A percentile compares a stretch with the other conserved stretches of the same genome.
Evolutionary conservation across 345 rosid genomes (phyloP).

Genomic region (Adansonia digitata): DNA sequence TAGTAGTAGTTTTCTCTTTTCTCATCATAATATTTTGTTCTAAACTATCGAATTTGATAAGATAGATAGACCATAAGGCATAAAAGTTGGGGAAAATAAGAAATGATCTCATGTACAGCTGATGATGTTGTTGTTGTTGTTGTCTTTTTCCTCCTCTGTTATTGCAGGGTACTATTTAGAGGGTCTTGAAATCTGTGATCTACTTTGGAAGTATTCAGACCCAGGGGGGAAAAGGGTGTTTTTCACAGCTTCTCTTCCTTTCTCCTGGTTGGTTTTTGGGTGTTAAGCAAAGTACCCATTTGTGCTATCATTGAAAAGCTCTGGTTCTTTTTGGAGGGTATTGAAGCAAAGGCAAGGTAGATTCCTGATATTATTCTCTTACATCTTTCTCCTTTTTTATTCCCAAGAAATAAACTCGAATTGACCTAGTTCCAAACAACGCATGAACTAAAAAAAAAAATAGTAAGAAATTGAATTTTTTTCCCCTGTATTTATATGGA

Average conservation of each 20-base stretch:
- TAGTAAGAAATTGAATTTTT: not conserved
- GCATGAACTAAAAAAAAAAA: not conserved
- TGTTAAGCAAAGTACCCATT: slow-evolving; percentile 10
- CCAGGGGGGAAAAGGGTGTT: not conserved
- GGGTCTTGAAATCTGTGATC: slow-evolving; percentile 30
- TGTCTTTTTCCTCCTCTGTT: slow-evolving; percentile 23
- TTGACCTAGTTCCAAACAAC: slow-evolving; percentile 2
- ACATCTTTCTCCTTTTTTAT: slow-evolving; percentile 18
- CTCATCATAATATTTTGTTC: not conserved
- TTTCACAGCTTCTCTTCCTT: slow-evolving; percentile 18
- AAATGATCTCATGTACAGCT: not conserved
- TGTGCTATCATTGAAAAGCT: slow-evolving; percentile 22
- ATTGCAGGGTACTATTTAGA: slow-evolving; percentile 23
- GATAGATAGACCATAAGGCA: not conserved
- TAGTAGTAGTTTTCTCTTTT: not conserved
- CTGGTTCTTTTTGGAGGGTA: slow-evolving; percentile 23
- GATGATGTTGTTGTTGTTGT: not conserved
- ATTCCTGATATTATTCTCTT: slow-evolving; percentile 46
- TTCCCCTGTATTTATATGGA: slow-evolving; percentile 23
- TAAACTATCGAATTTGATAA: not conserved
- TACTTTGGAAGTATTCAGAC: slow-evolving; percentile 23
- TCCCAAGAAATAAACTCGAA: slow-evolving; percentile 23
- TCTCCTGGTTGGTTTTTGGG: slow-evolving; percentile 9
- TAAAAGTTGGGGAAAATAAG: not conserved
- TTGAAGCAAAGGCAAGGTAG: slow-evolving; percentile 37